These are phyloP conservation scores for Triticum urartu DNA, from an alignment of 176 grass and related monocot genomes.

Conservation along the genomic window DNA sequence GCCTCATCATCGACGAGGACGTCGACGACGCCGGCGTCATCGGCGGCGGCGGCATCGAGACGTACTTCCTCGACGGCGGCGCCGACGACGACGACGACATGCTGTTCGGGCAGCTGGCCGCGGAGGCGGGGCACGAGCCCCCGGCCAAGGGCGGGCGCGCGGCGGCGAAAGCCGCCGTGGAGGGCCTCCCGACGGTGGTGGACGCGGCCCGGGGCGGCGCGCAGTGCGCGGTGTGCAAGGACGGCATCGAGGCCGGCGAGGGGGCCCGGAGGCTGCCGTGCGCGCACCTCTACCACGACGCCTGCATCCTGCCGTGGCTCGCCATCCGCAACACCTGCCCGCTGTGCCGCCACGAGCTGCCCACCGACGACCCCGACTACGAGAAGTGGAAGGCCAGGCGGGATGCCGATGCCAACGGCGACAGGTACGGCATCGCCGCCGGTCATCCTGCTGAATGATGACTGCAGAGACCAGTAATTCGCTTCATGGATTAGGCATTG, in stretches of 20 bases:
- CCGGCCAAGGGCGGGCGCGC: constrained; percentile 51
- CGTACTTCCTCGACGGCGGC: constrained; percentile 54
- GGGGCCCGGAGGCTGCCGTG: constrained; percentile 61
- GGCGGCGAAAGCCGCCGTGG: constrained; percentile 57
- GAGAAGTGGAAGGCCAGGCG: constrained; percentile 58
- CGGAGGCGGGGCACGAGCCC: constrained; percentile 42
- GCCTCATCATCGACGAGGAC: constrained; percentile 32
- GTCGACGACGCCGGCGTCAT: constrained; percentile 14
- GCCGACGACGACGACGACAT: constrained; percentile 57
- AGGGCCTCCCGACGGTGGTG: constrained; percentile 61
- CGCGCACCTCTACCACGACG: constrained; percentile 71
- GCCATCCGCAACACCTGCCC: constrained; percentile 83
- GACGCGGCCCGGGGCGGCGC: constrained; percentile 23
- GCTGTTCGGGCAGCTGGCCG: constrained; percentile 59
- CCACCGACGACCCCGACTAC: constrained; percentile 68
- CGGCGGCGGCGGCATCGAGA: constrained; percentile 34
- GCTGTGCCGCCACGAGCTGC: constrained; percentile 81
- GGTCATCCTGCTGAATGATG: not conserved
- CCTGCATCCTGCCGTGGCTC: constrained; percentile 79
- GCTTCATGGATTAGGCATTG: constrained; percentile 17
- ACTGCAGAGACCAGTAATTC: constrained; percentile 12
- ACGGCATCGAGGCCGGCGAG: constrained; percentile 50
- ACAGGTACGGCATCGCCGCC: constrained; percentile 29
- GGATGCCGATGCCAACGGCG: not conserved
- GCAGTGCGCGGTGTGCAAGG: constrained; percentile 86